Evolutionary conservation across 2,329 filamentous ascomycete species (phyloP).

Genomic region (Cercospora janseana): DNA sequence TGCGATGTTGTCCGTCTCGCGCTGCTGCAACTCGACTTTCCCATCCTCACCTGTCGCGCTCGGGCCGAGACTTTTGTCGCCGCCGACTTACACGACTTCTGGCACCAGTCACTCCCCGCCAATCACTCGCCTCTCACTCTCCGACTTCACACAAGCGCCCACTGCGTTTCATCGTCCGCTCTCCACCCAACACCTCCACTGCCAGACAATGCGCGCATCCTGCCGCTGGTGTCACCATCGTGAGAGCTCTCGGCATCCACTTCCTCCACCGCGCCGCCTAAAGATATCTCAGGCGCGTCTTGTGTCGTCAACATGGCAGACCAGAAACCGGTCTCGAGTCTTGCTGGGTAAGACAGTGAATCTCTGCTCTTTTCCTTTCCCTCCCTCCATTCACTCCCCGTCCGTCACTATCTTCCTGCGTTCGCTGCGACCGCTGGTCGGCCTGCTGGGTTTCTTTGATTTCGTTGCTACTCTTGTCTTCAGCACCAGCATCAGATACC

Average conservation of each 20-base stretch:
- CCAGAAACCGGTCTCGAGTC: slow-evolving; percentile 7
- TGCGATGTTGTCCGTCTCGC: too few species aligned
- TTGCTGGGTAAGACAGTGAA: slow-evolving; percentile 14
- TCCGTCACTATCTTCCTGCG: slow-evolving; percentile 16
- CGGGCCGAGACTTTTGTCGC: not conserved
- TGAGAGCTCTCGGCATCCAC: slow-evolving; percentile 5
- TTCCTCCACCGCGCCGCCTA: slow-evolving; percentile 11
- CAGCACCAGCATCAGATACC: slow-evolving; percentile 18
- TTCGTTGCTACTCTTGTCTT: slow-evolving; percentile 14
- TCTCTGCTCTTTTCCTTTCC: slow-evolving; percentile 14
- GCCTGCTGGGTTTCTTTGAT: slow-evolving; percentile 18
- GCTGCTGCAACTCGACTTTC: too few species aligned
- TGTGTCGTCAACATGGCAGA: slow-evolving; percentile 19
- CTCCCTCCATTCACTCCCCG: slow-evolving; percentile 18
- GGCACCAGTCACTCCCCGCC: slow-evolving; percentile 12
- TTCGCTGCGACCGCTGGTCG: slow-evolving; percentile 18
- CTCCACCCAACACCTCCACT: slow-evolving; percentile 12
- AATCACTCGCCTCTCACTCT: slow-evolving; percentile 15
- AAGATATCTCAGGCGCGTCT: slow-evolving; percentile 18
- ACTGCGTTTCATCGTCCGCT: slow-evolving; percentile 24
- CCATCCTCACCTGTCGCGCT: not conserved
- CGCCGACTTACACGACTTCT: not conserved
- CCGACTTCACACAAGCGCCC: slow-evolving; percentile 22
- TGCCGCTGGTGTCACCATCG: slow-evolving; percentile 27
- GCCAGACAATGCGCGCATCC: slow-evolving; percentile 23